Percentiles rank a stretch among this genome's conserved stretches.
Conservation (phyloP, 192 early-diverging fungal genomes). For the Entomortierella beljakovae region DNA sequence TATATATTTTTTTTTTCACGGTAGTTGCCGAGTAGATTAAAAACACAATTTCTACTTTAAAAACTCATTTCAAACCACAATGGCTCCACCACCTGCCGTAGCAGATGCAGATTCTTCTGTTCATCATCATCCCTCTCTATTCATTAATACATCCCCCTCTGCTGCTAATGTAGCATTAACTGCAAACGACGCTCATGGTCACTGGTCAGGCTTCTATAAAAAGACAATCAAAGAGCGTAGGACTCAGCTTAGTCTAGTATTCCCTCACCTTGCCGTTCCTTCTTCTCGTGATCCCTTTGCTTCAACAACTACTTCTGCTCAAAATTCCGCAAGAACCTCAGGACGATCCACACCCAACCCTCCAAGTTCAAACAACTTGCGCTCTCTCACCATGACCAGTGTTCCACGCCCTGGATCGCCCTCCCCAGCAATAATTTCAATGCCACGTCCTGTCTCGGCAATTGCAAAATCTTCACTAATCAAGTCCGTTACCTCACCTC, state of each 20-base stretch:
- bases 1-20: too few species aligned
- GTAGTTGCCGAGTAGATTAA: too few species aligned
- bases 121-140: not conserved
- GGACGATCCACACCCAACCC: not conserved
- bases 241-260: slow-evolving; percentile 70
- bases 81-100: not conserved
- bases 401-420: not conserved
- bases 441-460: not conserved
- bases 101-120: not conserved
- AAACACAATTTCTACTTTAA: not conserved
- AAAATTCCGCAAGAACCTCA: slow-evolving; percentile 44
- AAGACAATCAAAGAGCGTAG: slow-evolving; percentile 78
- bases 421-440: not conserved
- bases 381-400: slow-evolving; percentile 15
- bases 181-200: slow-evolving; percentile 37
- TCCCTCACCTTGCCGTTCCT: slow-evolving; percentile 56
- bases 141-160: slow-evolving; percentile 12
- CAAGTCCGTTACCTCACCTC: not conserved
- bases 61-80: not conserved
- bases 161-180: not conserved
- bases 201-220: slow-evolving; percentile 84
- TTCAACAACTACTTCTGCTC: too few species aligned
- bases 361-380: not conserved
- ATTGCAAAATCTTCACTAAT: not conserved
- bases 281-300: slow-evolving; percentile 51